phyloP scores from a whole-genome alignment of 257 asterid genomes.

The Nemophila menziesii region DNA sequence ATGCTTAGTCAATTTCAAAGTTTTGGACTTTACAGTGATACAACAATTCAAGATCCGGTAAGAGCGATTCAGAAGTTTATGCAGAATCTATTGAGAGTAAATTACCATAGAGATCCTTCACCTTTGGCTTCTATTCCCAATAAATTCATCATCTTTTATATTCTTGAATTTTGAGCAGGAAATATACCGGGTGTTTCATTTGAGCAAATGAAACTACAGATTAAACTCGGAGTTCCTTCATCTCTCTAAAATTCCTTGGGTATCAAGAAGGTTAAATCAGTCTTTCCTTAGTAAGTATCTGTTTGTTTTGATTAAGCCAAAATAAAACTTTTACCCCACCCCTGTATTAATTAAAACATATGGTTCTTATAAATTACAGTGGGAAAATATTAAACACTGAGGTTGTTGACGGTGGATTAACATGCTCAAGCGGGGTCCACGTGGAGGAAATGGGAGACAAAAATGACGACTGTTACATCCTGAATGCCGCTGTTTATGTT shows the following conservation, averaged over 20 bases:
- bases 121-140: no score
- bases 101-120: neutral
- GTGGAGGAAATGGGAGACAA: conserved; percentile 98
- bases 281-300: conserved; percentile 87
- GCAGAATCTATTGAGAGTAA: neutral
- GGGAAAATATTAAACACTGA: conserved; percentile 71
- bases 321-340: neutral
- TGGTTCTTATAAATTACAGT: conserved; percentile 17
- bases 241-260: conserved; percentile 62
- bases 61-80: neutral
- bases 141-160: neutral
- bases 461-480: conserved; percentile 81
- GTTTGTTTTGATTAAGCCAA: no score
- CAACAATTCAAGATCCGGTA: neutral
- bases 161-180: conserved; percentile 32
- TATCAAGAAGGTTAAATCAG: conserved; percentile 71
- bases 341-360: neutral
- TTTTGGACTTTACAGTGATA: no score
- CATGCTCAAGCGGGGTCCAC: conserved; percentile 84
- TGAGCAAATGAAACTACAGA: conserved; percentile 88
- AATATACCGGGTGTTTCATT: conserved; percentile 85
- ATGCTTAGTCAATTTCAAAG: no score
- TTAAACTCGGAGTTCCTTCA: conserved; percentile 78
- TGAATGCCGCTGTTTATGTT: conserved; percentile 91
- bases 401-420: conserved; percentile 82